These are phyloP conservation scores for Pholiota molesta DNA, from an alignment of 768 basidiomycete genomes.

Conservation along the genomic window DNA sequence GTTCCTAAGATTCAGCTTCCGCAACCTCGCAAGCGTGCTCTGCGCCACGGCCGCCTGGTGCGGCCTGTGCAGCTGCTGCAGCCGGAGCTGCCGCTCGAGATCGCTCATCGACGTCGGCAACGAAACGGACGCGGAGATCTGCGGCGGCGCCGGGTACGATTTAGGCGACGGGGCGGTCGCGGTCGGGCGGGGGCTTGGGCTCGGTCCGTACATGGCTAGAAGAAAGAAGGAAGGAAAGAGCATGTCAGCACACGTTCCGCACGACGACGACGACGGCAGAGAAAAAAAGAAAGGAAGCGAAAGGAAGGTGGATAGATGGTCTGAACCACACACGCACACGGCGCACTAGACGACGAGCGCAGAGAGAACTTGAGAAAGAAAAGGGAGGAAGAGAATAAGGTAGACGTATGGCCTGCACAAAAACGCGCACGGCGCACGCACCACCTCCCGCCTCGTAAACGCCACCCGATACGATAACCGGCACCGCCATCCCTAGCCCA, in stretches of 20 bases:
- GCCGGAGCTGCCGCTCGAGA: constrained; percentile 12
- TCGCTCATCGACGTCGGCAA: constrained; percentile 15
- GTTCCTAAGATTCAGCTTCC: constrained; percentile 48
- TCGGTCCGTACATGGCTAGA: constrained; percentile 14
- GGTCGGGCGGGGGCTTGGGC: background rate
- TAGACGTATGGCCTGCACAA: too few relatives aligned
- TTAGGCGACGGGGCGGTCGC: constrained; percentile 6
- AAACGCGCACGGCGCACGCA: too few relatives aligned
- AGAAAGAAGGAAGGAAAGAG: too few relatives aligned
- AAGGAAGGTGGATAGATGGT: too few relatives aligned
- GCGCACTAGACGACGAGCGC: too few relatives aligned
- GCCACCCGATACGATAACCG: too few relatives aligned
- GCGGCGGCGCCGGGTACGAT: constrained; percentile 16
- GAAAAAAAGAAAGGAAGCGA: too few relatives aligned
- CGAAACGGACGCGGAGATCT: constrained; percentile 19
- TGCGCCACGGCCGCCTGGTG: constrained; percentile 33
- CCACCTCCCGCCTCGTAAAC: too few relatives aligned
- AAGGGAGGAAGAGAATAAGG: too few relatives aligned
- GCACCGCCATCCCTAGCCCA: too few relatives aligned
- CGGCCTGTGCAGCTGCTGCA: constrained; percentile 10
- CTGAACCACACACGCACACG: too few relatives aligned
- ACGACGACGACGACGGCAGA: background rate
- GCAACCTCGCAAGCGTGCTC: constrained; percentile 35
- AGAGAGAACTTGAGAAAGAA: too few relatives aligned
- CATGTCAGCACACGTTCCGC: background rate